Conservation (phyloP, 805 yeast genomes). For the Maudiozyma saulgeensis region DNA sequence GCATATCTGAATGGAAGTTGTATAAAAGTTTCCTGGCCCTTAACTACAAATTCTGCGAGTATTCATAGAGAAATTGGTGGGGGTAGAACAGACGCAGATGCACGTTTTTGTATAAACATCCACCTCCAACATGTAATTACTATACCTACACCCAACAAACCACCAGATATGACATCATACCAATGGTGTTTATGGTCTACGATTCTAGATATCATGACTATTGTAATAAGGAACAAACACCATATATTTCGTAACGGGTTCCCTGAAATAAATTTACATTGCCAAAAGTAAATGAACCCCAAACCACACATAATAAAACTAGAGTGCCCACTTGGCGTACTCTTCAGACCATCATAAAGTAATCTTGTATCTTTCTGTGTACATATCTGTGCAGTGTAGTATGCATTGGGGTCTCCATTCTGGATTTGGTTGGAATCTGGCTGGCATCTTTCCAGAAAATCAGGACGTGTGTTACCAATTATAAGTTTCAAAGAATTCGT, state of each 20-base stretch:
- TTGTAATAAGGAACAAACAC: conserved; percentile 17
- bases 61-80: background rate
- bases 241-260: conserved; percentile 15
- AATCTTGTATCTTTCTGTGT: conserved; percentile 12
- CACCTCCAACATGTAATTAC: conserved; percentile 10
- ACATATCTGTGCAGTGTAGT: conserved; percentile 12
- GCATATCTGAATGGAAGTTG: no score
- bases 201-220: conserved; percentile 23
- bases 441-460: conserved; percentile 24
- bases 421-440: conserved; percentile 7
- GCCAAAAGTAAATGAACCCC: conserved; percentile 21
- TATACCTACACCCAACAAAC: conserved; percentile 11
- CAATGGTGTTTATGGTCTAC: conserved; percentile 27
- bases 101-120: conserved; percentile 2
- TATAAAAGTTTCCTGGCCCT: no score
- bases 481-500: conserved; percentile 21
- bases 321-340: conserved; percentile 28
- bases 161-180: conserved; percentile 24
- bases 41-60: background rate
- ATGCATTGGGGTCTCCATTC: background rate
- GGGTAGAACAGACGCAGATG: background rate
- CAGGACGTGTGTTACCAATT: conserved; percentile 24
- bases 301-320: conserved; percentile 18
- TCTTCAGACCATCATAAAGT: conserved; percentile 23
- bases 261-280: conserved; percentile 12